Evolutionary conservation across 805 yeast genomes (phyloP).

Genomic region (Cyberlindnera japonica): DNA sequence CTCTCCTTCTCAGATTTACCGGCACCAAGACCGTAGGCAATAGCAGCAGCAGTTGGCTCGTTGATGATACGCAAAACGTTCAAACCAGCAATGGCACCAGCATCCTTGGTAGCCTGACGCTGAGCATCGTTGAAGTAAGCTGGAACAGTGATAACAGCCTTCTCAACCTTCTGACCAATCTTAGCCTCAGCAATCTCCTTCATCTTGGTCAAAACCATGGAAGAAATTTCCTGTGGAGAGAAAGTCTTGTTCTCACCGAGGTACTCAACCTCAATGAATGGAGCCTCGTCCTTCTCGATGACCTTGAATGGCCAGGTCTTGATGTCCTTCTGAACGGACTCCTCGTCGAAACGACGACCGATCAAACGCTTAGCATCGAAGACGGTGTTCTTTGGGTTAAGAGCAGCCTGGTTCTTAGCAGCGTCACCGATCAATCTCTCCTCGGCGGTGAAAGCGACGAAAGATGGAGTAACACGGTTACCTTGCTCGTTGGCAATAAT

Average conservation of each 20-base stretch:
- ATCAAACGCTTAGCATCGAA: conserved; percentile 82
- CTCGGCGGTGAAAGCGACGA: conserved; percentile 74
- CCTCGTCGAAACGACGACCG: conserved; percentile 75
- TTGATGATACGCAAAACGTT: conserved; percentile 73
- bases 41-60: conserved; percentile 95
- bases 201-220: conserved; percentile 73
- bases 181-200: conserved; percentile 76
- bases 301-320: conserved; percentile 87
- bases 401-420: conserved; percentile 80
- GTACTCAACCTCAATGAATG: conserved; percentile 67
- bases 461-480: conserved; percentile 81
- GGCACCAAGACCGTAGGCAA: conserved; percentile 97
- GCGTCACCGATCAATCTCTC: conserved; percentile 82
- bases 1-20: conserved; percentile 77
- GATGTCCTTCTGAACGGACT: conserved; percentile 80
- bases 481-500: conserved; percentile 82
- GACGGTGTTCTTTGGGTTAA: conserved; percentile 73
- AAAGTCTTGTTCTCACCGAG: conserved; percentile 61
- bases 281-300: conserved; percentile 60
- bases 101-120: conserved; percentile 81
- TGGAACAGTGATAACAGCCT: conserved; percentile 77
- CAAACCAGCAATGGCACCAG: conserved; percentile 77
- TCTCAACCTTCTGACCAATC: conserved; percentile 66
- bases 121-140: conserved; percentile 79
- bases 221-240: conserved; percentile 74